Evolutionary conservation across 108 stramenopile genomes (phyloP), one percentile per base, ranked within the genome.

Genomic region (Pseudonitzschia multiseries): DNA sequence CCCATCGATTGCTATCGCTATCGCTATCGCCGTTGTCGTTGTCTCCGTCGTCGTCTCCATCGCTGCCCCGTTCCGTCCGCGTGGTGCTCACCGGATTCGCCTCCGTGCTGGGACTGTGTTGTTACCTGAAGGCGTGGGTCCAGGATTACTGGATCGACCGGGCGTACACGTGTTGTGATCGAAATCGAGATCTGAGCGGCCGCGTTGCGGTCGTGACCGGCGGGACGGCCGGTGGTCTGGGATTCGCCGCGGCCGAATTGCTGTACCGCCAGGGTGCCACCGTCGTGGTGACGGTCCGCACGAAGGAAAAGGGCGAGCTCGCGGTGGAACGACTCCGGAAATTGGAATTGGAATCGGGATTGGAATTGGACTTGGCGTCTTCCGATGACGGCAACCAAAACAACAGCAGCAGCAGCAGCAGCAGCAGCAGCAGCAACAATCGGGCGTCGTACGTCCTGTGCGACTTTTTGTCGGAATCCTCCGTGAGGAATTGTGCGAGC

Each of bases 211-310:
- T 67, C 0, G 66, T 67, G 0, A 67, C 66, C 42, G 66, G 66
- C 28, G 66, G 66, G 2, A 67, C 66, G 20, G 42, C 50, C 2
- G 5, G 28, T 9, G 66, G 66, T 10, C 15, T 67, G 44, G 66
- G 66, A 0, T 67, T 28, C 28, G 66, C 66, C 46, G 44, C 66
- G 18, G 66, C 66, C 0, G 66, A 67, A 50, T 29, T 67, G 24
- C 42, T 67, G 22, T 48, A 48, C 29, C 6, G 43, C 15, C 44
- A 50, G 46, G 66, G 66, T 8, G 66, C 66, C 46, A 67, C 42
- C 13, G 50, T 67, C 46, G 42, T 67, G 5, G 28, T 67, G 0
- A 67, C 66, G 0, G 28, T 29, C 18, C 66, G 66, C 6, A 48
- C 48, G 4, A 8, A 5, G 14, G 66, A 29, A 48, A 67, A 67